Conservation (phyloP, 2,329 filamentous ascomycete species). For the Blastomyces emzantsi region DNA sequence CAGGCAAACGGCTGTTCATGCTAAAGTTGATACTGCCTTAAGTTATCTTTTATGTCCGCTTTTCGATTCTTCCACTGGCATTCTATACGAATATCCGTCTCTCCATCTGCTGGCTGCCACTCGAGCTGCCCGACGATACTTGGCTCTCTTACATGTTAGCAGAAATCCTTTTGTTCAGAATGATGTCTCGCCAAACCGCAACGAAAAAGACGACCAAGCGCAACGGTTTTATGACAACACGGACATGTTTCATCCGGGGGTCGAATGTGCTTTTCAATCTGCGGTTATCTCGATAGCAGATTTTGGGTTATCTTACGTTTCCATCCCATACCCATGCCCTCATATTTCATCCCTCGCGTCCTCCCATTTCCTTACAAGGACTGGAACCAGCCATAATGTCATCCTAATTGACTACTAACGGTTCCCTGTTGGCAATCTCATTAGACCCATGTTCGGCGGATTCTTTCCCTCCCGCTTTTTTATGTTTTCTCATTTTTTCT, state of each 20-base stretch:
- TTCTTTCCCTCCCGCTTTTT: slow-evolving; percentile 16
- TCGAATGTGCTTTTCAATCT: too few species aligned
- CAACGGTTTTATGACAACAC: not conserved
- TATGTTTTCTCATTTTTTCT: slow-evolving; percentile 20
- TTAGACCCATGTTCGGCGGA: slow-evolving; percentile 11
- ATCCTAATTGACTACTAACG: not conserved
- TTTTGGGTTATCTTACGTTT: not conserved
- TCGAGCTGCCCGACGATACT: not conserved
- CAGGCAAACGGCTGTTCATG: slow-evolving; percentile 56
- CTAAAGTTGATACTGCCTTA: slow-evolving; percentile 31
- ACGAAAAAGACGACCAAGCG: not conserved
- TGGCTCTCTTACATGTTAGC: not conserved
- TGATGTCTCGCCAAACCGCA: not conserved
- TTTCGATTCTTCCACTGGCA: slow-evolving; percentile 1
- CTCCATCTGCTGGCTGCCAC: not conserved
- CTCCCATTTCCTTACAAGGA: not conserved
- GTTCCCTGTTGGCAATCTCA: slow-evolving; percentile 7
- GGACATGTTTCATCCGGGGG: too few species aligned
- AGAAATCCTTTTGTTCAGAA: not conserved
- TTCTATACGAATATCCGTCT: not conserved
- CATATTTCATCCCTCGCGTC: not conserved
- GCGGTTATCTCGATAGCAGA: not conserved
- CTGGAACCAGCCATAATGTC: not conserved
- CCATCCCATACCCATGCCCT: not conserved
- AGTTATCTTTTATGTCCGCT: not conserved